phyloP scores from a whole-genome alignment of 2,329 filamentous ascomycete species.

The Pyricularia pennisetigena region DNA sequence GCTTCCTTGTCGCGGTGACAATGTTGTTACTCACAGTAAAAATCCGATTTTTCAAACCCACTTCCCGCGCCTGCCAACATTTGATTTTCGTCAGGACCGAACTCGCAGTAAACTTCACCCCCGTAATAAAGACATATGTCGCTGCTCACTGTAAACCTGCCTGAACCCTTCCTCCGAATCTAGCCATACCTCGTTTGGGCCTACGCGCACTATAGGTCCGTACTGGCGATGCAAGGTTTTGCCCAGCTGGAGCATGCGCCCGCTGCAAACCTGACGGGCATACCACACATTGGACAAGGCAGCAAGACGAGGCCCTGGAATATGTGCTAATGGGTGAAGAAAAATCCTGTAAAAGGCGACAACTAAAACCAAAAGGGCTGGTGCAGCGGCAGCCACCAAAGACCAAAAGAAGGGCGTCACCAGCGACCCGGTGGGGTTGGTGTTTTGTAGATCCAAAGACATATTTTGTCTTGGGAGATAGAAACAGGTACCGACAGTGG shows the following conservation, averaged over 20 bases:
- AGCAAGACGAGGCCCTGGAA: constrained; percentile 37
- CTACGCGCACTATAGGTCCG: constrained; percentile 40
- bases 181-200: constrained; percentile 44
- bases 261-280: constrained; percentile 32
- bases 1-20: not conserved
- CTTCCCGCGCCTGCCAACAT: constrained; percentile 28
- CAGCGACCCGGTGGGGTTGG: not conserved
- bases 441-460: not conserved
- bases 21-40: constrained; percentile 31
- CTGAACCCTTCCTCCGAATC: constrained; percentile 35
- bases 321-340: constrained; percentile 30
- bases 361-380: constrained; percentile 1
- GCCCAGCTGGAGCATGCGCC: constrained; percentile 29
- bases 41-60: constrained; percentile 40
- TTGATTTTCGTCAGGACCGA: not conserved
- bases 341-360: constrained; percentile 24
- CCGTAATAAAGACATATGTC: too few species aligned
- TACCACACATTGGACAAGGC: constrained; percentile 38
- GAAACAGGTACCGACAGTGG: not conserved
- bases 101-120: not conserved
- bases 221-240: constrained; percentile 34
- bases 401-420: not conserved
- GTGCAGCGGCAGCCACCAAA: not conserved
- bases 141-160: constrained; percentile 32
- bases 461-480: not conserved